Base-by-base conservation (phyloP, 2,329 filamentous ascomycete genomes). In the Ceratocystis cubensis region DNA sequence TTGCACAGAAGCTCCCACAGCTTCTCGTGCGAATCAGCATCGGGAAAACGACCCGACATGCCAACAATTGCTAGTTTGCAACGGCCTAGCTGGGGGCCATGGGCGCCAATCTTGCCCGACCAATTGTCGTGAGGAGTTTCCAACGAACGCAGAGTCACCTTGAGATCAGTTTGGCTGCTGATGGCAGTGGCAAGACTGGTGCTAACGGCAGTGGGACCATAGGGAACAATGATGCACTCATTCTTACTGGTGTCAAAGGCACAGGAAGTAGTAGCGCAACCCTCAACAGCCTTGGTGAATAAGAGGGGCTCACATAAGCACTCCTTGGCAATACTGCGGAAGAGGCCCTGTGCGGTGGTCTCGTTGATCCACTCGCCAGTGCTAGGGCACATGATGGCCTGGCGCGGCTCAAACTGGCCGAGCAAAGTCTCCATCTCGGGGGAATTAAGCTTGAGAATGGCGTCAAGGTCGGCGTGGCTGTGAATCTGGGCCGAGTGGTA, bases 31-130 rank as follows among this genome's bases (percentile, higher is more conserved):
- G 69, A 74, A 0, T 75, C 74, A 3, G 74, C 75, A 4, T 78
- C 78, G 0, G 79, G 78, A 25, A 80, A 76, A 0, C 79, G 73
- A 37, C 79, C 79, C 0, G 75, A 75, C 70, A 75, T 77, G 64
- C 91, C 91, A 44, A 96, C 88, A 69, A 96, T 91, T 67, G 91
- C 91, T 69, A 96, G 83, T 75, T 91, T 92, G 73, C 84, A 83
- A 71, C 83, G 76, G 15, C 77, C 77, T 7, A 70, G 68, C 69
- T 73, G 15, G 76, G 74, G 10, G 15, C 80, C 80, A 69, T 81
- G 79, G 70, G 81, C 80, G 20, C 79, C 79, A 30, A 80, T 76
- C 17, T 70, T 72, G 15, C 70, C 69, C 37, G 71, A 74, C 70
- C 72, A 74, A 71, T 75, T 73, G 25, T 73, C 72, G 17, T 75